Percentiles rank a stretch among this genome's conserved stretches.
These are phyloP conservation scores for Davidsoniella neocaledoniae DNA, from an alignment of 2,329 filamentous ascomycete genomes.

Conservation along the genomic window DNA sequence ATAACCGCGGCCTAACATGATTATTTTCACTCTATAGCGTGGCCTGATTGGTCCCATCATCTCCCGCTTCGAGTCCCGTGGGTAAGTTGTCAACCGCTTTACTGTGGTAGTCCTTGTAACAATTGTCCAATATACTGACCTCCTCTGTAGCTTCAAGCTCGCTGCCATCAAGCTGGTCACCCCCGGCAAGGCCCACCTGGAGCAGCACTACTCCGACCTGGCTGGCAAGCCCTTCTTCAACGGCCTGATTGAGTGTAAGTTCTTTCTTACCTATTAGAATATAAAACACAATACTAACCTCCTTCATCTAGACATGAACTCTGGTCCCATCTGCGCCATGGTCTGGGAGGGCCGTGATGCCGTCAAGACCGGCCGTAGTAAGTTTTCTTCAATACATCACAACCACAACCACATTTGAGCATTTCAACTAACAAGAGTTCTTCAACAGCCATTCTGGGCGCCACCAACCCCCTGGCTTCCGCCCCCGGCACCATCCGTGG, in stretches of 20 bases:
- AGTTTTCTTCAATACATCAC: constrained; percentile 19
- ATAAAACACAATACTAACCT: constrained; percentile 13
- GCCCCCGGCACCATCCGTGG: constrained; percentile 96
- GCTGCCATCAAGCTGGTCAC: constrained; percentile 89
- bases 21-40: constrained; percentile 40
- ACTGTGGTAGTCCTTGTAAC: background rate
- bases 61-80: constrained; percentile 92
- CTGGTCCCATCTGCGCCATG: constrained; percentile 96
- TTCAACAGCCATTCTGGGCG: constrained; percentile 65
- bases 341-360: constrained; percentile 98
- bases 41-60: constrained; percentile 97
- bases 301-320: constrained; percentile 66
- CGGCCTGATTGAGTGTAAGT: constrained; percentile 76
- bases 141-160: constrained; percentile 69
- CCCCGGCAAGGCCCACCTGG: constrained; percentile 85
- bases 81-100: constrained; percentile 33
- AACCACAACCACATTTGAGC: background rate
- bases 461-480: constrained; percentile 94
- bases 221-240: constrained; percentile 92
- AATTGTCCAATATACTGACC: constrained; percentile 1
- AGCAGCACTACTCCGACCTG: constrained; percentile 94
- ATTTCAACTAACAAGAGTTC: constrained; percentile 11
- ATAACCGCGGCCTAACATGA: constrained; percentile 8
- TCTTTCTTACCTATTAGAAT: constrained; percentile 12
- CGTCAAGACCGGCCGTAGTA: constrained; percentile 92